Base-by-base conservation (phyloP, 495 filamentous ascomycete species). In the Penicillium nucicola region DNA sequence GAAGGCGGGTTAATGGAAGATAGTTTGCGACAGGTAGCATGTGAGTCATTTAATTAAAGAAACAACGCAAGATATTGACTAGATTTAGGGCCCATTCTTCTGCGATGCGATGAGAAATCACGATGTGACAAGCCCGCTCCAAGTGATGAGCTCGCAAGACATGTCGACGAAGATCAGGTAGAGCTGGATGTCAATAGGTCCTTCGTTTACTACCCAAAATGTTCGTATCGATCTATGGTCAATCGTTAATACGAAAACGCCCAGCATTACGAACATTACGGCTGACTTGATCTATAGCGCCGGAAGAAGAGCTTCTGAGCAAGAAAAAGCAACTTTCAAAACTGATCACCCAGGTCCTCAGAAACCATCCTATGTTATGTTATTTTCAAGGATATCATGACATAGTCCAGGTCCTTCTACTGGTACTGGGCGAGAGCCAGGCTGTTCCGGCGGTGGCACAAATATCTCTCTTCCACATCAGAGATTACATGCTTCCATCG, bases 351-450 rank as follows among this genome's bases (percentile, higher is more conserved):
- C 76, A 84, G 53, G 80, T 90, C 15, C 78, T 97, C 19, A 81
- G 93, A 14, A 78, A 81, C 9, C 78, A 96, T 60, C 95, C 93
- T 4, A 84, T 87, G 74, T 84, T 98, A 11, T 87, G 82, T 70
- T 98, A 98, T 70, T 97, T 97, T 71, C 93, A 98, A 76, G 93
- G 93, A 53, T 98, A 95, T 69, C 93, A 98, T 64, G 93, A 98
- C 69, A 97, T 98, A 60, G 92, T 88, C 54, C 95, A 97, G 65
- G 93, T 98, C n/a, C 76, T 98, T 39, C 80, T 97, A 4, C 79
- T 98, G 13, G 89, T 95, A 6, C 74, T 97, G 2, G 86, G 84
- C 15, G 65, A 72, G 30, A 76, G 81, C 5, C 49, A 71, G n/a
- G 67, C 77, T 3, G 61, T 74, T 22, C 57, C 69, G 3, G 84